A percentile compares a stretch with the other conserved stretches of the same genome.
phyloP scores from a whole-genome alignment of 1,284 basidiomycete species.

The Coriolopsis trogii region DNA sequence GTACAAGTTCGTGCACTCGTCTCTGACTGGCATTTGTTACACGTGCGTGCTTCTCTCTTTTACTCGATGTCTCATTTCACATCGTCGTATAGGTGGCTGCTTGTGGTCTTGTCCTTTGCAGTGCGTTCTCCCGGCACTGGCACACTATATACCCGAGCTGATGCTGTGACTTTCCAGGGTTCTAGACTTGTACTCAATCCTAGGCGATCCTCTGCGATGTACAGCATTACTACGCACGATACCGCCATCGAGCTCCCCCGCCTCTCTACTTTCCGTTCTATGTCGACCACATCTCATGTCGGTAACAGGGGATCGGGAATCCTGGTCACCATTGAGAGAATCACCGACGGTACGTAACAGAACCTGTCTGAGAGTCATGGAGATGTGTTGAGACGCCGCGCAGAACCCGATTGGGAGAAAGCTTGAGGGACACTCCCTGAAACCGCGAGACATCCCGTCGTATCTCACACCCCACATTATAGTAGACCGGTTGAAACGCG shows the following conservation, averaged over 20 bases:
- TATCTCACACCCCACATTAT: no score
- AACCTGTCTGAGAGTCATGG: neutral
- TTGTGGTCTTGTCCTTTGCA: conserved; percentile 31
- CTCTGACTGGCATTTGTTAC: conserved; percentile 32
- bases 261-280: neutral
- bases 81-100: conserved; percentile 25
- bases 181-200: conserved; percentile 29
- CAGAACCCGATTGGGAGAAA: no score
- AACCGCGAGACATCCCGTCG: no score
- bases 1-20: conserved; percentile 30
- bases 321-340: conserved; percentile 6
- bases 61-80: neutral
- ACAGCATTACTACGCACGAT: neutral
- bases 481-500: no score
- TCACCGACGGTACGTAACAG: conserved; percentile 6
- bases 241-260: conserved; percentile 9
- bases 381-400: neutral
- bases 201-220: conserved; percentile 8
- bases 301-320: neutral
- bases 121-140: conserved; percentile 7
- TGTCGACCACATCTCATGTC: neutral
- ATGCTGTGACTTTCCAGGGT: conserved; percentile 22
- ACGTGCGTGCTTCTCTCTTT: conserved; percentile 21
- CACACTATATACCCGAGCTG: neutral
- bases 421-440: no score